phyloP scores from a whole-genome alignment of 257 asterid species.

The Anisodus acutangulus region DNA sequence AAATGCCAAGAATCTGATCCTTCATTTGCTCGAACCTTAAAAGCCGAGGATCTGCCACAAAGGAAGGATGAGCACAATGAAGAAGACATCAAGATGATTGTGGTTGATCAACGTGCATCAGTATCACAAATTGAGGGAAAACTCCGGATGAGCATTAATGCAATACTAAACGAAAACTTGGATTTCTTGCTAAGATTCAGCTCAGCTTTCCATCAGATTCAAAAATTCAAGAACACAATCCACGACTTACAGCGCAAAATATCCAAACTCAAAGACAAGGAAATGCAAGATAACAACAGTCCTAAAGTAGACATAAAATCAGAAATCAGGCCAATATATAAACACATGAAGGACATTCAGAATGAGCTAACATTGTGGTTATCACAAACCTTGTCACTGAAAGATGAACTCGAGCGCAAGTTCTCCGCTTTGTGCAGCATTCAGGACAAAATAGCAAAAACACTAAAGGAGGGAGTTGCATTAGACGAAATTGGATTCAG shows the following conservation, averaged over 20 bases:
- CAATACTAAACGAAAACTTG: conserved; percentile 51
- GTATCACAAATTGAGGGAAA: conserved; percentile 50
- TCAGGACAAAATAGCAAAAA: conserved; percentile 71
- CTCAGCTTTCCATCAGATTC: conserved; percentile 53
- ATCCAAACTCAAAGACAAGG: conserved; percentile 41
- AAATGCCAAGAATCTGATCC: neutral
- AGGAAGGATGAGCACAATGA: conserved; percentile 37
- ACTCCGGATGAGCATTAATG: conserved; percentile 55
- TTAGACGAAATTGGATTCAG: conserved; percentile 66
- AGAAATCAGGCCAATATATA: conserved; percentile 75
- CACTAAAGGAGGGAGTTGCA: conserved; percentile 59
- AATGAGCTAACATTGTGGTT: conserved; percentile 72
- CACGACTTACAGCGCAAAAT: conserved; percentile 42
- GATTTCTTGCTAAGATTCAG: conserved; percentile 75
- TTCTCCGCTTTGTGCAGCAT: conserved; percentile 69
- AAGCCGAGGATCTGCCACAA: conserved; percentile 32
- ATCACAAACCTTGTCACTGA: conserved; percentile 61
- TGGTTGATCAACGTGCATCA: conserved; percentile 37
- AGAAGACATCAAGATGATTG: conserved; percentile 37
- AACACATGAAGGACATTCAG: conserved; percentile 81
- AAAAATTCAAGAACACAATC: conserved; percentile 52
- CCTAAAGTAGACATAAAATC: conserved; percentile 49
- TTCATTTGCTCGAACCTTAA: conserved; percentile 35
- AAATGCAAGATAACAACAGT: conserved; percentile 39
- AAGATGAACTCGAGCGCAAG: conserved; percentile 69